A percentile compares a stretch with the other conserved stretches of the same genome.
These are phyloP conservation scores for Yarrowia galli DNA, from an alignment of 1,139 yeast genomes.

Conservation along the genomic window DNA sequence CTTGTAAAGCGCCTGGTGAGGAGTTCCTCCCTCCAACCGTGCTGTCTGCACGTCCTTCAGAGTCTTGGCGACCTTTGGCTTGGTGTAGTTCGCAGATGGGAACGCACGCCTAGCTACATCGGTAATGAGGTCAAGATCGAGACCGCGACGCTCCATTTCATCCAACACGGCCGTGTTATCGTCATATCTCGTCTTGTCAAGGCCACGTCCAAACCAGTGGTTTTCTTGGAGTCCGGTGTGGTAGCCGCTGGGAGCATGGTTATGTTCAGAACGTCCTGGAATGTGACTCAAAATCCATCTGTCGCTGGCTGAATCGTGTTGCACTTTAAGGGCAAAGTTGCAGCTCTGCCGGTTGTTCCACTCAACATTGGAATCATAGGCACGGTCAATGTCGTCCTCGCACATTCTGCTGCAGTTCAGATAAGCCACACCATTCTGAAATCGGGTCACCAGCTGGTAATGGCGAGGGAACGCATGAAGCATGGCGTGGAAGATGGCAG, in stretches of 20 bases:
- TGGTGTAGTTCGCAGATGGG: background rate
- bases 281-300: background rate
- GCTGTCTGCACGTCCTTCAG: background rate
- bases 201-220: background rate
- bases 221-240: background rate
- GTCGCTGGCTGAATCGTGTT: background rate
- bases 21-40: background rate
- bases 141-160: too few relatives aligned
- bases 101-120: background rate
- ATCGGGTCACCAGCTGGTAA: background rate
- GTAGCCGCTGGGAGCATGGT: background rate
- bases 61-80: background rate
- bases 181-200: background rate
- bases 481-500: background rate
- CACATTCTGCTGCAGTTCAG: background rate
- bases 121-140: background rate
- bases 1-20: slow-evolving; percentile 4
- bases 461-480: background rate
- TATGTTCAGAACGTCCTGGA: background rate
- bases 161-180: background rate
- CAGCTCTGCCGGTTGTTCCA: background rate
- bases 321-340: background rate
- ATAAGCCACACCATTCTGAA: background rate
- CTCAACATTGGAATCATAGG: background rate
- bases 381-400: background rate